Conservation (phyloP, 2,329 filamentous ascomycete genomes). For the Emmonsia crescens region DNA sequence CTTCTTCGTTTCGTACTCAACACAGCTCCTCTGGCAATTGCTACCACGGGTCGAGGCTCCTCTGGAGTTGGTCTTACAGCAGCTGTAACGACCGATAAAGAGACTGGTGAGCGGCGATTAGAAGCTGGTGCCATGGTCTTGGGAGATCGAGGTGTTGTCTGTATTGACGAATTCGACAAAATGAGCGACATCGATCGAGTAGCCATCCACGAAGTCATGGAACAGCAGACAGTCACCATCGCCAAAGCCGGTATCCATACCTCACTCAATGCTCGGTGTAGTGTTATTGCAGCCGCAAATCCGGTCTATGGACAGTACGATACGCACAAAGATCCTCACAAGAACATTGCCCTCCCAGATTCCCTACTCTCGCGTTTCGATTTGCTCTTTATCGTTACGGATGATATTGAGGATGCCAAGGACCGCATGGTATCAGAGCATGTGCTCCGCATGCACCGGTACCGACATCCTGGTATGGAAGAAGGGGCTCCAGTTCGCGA, state of each 20-base stretch:
- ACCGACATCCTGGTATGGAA: conserved; percentile 82
- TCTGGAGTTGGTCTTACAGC: conserved; percentile 96
- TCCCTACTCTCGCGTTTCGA: conserved; percentile 97
- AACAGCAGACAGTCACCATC: conserved; percentile 98
- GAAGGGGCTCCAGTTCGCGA: conserved; percentile 92
- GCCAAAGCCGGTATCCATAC: conserved; percentile 98
- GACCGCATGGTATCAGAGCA: conserved; percentile 92
- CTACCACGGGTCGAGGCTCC: conserved; percentile 90
- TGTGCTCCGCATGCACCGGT: conserved; percentile 92
- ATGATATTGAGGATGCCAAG: conserved; percentile 90
- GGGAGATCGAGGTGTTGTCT: conserved; percentile 90
- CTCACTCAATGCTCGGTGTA: conserved; percentile 90
- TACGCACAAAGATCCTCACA: conserved; percentile 95
- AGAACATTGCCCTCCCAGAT: conserved; percentile 94
- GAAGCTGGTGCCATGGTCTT: conserved; percentile 99
- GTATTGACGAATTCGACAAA: conserved; percentile 99
- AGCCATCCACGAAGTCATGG: conserved; percentile 99
- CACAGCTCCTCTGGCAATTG: conserved; percentile 90
- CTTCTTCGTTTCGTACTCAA: conserved; percentile 93
- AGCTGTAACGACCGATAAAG: conserved; percentile 91
- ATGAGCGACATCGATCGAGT: conserved; percentile 98
- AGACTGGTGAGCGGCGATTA: conserved; percentile 86
- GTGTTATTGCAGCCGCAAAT: conserved; percentile 91
- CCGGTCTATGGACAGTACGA: conserved; percentile 98
- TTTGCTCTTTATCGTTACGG: conserved; percentile 91